A percentile compares a stretch with the other conserved stretches of the same genome.
Evolutionary conservation across 441 rosid species (phyloP).

Genomic region (Eutrema salsugineum): DNA sequence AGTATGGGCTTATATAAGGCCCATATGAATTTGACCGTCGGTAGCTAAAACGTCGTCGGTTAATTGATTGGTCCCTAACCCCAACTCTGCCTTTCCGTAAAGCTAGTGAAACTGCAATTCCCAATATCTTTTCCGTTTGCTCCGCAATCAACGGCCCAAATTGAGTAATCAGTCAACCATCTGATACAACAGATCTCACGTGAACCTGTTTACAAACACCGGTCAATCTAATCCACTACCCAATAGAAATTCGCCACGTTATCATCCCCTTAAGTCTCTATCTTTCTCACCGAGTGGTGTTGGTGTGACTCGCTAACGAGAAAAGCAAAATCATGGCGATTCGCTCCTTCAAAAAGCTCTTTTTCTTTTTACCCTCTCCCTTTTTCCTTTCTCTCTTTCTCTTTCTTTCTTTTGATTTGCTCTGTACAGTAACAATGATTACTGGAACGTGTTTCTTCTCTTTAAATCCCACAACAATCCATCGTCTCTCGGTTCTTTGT

Average conservation of each 20-base stretch:
- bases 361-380: conserved; percentile 21
- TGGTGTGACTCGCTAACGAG: conserved; percentile 29
- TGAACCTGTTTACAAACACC: neutral
- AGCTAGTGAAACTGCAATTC: conserved; percentile 36
- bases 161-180: conserved; percentile 13
- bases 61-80: neutral
- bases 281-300: conserved; percentile 2
- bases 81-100: conserved; percentile 9
- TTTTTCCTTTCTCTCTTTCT: neutral
- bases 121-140: conserved; percentile 33
- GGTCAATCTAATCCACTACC: neutral
- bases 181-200: conserved; percentile 20
- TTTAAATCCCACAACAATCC: conserved; percentile 28
- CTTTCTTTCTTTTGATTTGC: neutral
- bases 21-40: conserved; percentile 20
- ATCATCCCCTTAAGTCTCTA: neutral
- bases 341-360: conserved; percentile 35
- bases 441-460: conserved; percentile 12
- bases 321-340: conserved; percentile 45
- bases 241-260: neutral
- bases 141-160: conserved; percentile 46
- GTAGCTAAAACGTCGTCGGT: conserved; percentile 34
- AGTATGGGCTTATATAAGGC: conserved; percentile 13
- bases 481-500: conserved; percentile 1
- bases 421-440: conserved; percentile 5